These are phyloP conservation scores for Colletotrichum eleusines DNA, from an alignment of 2,329 filamentous ascomycete species.

Conservation along the genomic window DNA sequence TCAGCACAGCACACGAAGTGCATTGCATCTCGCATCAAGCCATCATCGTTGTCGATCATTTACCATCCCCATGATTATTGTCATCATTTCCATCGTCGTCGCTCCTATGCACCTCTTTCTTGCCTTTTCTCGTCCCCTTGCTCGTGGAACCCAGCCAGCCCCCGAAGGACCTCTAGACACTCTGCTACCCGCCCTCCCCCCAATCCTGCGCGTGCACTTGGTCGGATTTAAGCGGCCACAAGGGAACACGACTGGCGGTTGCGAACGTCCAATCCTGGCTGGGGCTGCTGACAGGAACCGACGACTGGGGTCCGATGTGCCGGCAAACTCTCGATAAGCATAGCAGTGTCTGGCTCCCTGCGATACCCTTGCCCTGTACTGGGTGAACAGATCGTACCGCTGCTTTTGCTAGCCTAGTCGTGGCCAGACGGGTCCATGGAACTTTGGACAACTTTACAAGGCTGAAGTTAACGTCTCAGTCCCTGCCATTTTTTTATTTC, in stretches of 20 bases:
- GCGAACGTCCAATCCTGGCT: constrained; percentile 27
- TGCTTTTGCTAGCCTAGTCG: constrained; percentile 16
- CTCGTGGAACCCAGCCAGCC: too few relatives aligned
- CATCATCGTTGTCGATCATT: not conserved
- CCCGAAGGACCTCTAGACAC: too few relatives aligned
- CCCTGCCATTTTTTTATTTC: not conserved
- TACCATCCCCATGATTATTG: not conserved
- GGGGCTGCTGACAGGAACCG: constrained; percentile 30
- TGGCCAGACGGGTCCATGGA: constrained; percentile 36
- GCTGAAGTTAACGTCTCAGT: constrained; percentile 16
- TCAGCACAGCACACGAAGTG: not conserved
- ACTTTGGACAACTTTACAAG: constrained; percentile 23
- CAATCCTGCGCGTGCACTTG: constrained; percentile 2
- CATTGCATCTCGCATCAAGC: not conserved
- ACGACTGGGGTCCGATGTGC: constrained; percentile 28
- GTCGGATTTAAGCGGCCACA: constrained; percentile 10
- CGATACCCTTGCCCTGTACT: constrained; percentile 17
- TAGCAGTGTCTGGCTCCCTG: not conserved
- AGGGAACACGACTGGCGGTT: constrained; percentile 5
- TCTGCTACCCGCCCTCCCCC: not conserved
- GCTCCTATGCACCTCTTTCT: not conserved
- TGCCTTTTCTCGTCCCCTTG: not conserved
- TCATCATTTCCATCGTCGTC: not conserved
- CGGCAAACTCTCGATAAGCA: constrained; percentile 37
- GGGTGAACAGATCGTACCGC: constrained; percentile 21